Base-by-base conservation (phyloP, 2,329 filamentous ascomycete species). In the Trichoderma gracile region DNA sequence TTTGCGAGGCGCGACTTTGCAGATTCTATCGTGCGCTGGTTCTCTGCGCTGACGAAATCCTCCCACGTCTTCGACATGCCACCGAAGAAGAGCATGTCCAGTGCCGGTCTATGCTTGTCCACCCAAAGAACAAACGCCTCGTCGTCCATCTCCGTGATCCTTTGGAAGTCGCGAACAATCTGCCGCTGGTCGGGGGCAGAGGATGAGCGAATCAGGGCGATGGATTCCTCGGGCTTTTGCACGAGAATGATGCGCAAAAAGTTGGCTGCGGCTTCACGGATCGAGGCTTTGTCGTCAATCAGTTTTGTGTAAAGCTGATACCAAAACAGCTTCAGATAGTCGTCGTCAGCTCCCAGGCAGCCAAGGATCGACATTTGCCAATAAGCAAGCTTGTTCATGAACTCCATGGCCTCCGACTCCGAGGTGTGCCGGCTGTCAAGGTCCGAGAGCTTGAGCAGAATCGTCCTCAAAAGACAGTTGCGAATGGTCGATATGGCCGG, bases 361-460 rank as follows among this genome's bases (percentile, higher is more conserved):
- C 88, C 89, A 17, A 99, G 80, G 17, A 99, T 87, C 19, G 97
- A 91, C 21, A 92, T 93, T 74, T 98, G 95, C 95, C 95, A 99
- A 75, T 97, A 98, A 0, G 92, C 87, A 71, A 99, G 86, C 73
- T 93, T 94, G 66, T 91, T 85, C 76, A 99, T 85, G 65, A 96
- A 92, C 0, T 84, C 80, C 27, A 89, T 83, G 0, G 88, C 86
- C 54, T 92, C 88, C 7, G 78, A 74, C 64, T 89, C 85, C 3
- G 83, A 78, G 1, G 80, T 81, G 60, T 86, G 69, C 1, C 83
- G 77, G 40, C 89, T 88, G 56, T 96, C 91, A 58, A 93, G 83
- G 70, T 97, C 92, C 0, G 93, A 96, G 5, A 99, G 82, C 66
- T 89, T 86, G 38, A 97, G 83, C 19, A 98, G 80, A 5, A 93